A percentile compares a stretch with the other conserved stretches of the same genome.
Conservation (phyloP, 352 stramenopile genomes). For the Phytophthora cryptogea region DNA sequence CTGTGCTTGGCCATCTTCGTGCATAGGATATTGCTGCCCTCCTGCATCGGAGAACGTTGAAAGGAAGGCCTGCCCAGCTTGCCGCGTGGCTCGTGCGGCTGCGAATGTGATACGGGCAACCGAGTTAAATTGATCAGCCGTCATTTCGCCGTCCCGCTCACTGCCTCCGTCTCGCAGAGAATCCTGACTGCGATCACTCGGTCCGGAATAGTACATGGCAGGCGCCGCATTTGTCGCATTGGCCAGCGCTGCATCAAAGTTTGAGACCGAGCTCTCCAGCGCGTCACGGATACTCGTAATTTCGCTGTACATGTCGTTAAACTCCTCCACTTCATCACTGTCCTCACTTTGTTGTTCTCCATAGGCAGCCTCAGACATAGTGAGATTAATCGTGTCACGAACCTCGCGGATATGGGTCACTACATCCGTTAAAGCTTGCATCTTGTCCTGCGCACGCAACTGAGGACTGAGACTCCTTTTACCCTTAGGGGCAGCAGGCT, state of each 20-base stretch:
- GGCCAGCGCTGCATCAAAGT: conserved; percentile 52
- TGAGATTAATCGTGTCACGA: conserved; percentile 70
- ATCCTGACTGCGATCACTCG: conserved; percentile 31
- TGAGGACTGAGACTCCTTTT: conserved; percentile 21
- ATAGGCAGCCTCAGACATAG: conserved; percentile 54
- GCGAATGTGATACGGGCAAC: conserved; percentile 70
- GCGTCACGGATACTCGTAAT: conserved; percentile 60
- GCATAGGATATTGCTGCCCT: conserved; percentile 12
- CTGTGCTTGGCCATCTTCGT: conserved; percentile 9
- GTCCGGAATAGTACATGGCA: conserved; percentile 41
- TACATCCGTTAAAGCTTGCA: conserved; percentile 58
- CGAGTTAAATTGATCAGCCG: conserved; percentile 55
- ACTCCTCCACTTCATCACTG: conserved; percentile 33
- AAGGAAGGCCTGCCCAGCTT: conserved; percentile 63
- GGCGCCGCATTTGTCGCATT: conserved; percentile 42
- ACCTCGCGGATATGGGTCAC: conserved; percentile 70
- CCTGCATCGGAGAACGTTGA: conserved; percentile 50
- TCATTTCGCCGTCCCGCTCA: conserved; percentile 39
- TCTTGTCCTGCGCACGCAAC: conserved; percentile 47
- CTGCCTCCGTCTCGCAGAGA: conserved; percentile 14
- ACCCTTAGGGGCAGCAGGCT: conserved; percentile 16
- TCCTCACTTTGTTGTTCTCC: conserved; percentile 41
- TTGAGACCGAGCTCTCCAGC: conserved; percentile 52
- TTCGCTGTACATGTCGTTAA: conserved; percentile 60
- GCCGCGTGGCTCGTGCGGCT: conserved; percentile 53